phyloP scores from a whole-genome alignment of 2,329 filamentous ascomycete species.

The Fusarium ambrosium region DNA sequence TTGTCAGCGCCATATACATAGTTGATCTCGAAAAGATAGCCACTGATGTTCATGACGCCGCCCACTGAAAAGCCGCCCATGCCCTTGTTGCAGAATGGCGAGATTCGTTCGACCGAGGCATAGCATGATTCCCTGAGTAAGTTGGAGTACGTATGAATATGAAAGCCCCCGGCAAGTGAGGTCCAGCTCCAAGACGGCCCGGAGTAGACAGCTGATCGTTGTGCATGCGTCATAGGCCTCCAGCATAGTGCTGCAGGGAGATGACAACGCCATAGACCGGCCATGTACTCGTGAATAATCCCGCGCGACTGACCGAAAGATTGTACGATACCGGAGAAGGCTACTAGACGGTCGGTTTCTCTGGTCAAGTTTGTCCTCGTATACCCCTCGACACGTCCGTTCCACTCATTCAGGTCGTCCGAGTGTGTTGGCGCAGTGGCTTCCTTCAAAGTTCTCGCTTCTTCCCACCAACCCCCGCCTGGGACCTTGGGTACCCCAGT shows the following conservation, averaged over 20 bases:
- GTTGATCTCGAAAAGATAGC: background rate
- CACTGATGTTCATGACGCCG: background rate
- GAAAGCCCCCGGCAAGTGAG: background rate
- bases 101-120: background rate
- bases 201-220: background rate
- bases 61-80: background rate
- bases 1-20: background rate
- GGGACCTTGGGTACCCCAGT: background rate
- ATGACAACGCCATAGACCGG: constrained; percentile 1
- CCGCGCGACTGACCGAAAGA: background rate
- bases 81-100: background rate
- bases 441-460: background rate
- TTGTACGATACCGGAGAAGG: background rate
- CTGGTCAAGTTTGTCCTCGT: background rate
- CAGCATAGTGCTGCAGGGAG: background rate
- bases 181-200: constrained; percentile 3
- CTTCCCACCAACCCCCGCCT: background rate
- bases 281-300: background rate
- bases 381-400: background rate
- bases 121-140: background rate
- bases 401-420: background rate
- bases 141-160: background rate
- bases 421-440: background rate
- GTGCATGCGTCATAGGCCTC: background rate
- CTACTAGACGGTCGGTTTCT: background rate